phyloP scores from a whole-genome alignment of 352 stramenopile genomes.

The Phytophthora pluvialis region DNA sequence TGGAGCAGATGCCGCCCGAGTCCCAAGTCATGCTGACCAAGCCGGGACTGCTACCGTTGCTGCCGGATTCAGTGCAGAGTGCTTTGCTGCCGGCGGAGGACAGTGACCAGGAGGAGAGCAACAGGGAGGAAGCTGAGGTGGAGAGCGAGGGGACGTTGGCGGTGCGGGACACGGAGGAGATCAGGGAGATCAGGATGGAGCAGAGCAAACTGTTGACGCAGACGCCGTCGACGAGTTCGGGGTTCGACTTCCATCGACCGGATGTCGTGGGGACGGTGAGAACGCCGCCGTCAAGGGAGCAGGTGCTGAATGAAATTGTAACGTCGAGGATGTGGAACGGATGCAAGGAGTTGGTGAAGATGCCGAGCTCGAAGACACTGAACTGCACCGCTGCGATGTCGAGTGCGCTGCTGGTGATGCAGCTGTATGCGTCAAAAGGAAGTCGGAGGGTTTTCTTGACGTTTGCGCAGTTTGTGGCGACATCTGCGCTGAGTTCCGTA shows the following conservation, averaged over 20 bases:
- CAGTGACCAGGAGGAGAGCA: constrained; percentile 12
- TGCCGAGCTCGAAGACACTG: constrained; percentile 62
- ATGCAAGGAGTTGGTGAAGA: constrained; percentile 65
- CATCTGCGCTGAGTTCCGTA: constrained; percentile 72
- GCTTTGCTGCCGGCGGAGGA: constrained; percentile 49
- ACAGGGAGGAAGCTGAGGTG: constrained; percentile 6
- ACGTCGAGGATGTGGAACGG: constrained; percentile 58
- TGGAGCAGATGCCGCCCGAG: constrained; percentile 74
- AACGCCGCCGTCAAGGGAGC: constrained; percentile 40
- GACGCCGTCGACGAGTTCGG: constrained; percentile 40
- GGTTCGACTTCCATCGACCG: constrained; percentile 73
- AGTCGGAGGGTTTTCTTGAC: constrained; percentile 67
- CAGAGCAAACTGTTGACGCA: constrained; percentile 30
- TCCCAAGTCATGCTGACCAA: constrained; percentile 77
- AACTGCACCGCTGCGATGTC: constrained; percentile 77
- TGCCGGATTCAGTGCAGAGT: constrained; percentile 67
- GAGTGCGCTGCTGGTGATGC: constrained; percentile 71
- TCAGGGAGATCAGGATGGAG: constrained; percentile 5
- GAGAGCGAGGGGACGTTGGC: constrained; percentile 4
- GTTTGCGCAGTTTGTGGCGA: constrained; percentile 61
- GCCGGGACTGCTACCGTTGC: constrained; percentile 66
- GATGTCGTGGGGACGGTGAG: constrained; percentile 38
- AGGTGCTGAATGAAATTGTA: constrained; percentile 74
- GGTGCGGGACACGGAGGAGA: constrained; percentile 8
- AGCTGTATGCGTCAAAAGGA: constrained; percentile 72